phyloP scores from a whole-genome alignment of 768 basidiomycete species.

The Lanmaoa rubissima region DNA sequence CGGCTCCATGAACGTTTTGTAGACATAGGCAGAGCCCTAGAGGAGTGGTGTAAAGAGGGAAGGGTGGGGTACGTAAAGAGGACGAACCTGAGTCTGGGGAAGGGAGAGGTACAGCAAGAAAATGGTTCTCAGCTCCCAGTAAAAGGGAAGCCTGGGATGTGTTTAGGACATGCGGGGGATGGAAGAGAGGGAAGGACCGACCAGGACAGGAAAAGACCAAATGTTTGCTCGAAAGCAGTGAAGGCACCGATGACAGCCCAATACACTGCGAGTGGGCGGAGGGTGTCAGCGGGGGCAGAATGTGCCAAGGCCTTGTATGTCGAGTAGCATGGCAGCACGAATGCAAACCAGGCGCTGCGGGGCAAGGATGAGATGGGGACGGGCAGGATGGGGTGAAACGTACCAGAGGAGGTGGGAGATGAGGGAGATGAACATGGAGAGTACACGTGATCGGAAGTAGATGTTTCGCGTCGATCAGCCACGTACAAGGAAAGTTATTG shows the following conservation, averaged over 20 bases:
- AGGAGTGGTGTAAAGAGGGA: constrained; percentile 5
- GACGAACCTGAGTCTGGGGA: constrained; percentile 63
- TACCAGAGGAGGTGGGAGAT: constrained; percentile 52
- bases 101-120: constrained; percentile 67
- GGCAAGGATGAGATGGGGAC: background rate
- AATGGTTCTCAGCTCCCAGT: constrained; percentile 69
- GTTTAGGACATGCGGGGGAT: constrained; percentile 8
- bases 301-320: constrained; percentile 68
- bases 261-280: constrained; percentile 59
- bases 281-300: constrained; percentile 48
- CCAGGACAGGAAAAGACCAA: constrained; percentile 69
- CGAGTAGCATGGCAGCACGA: constrained; percentile 58
- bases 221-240: constrained; percentile 59
- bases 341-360: constrained; percentile 67
- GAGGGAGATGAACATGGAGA: constrained; percentile 46
- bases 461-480: background rate
- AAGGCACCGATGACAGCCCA: constrained; percentile 63
- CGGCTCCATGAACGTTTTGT: constrained; percentile 57
- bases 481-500: constrained; percentile 16
- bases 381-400: background rate
- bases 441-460: background rate
- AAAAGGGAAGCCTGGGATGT: constrained; percentile 65
- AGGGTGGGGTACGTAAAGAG: background rate
- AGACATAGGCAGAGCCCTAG: constrained; percentile 69
- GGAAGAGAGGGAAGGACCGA: constrained; percentile 26